Evolutionary conservation across 1,139 yeast species (phyloP), one percentile per base, ranked within the genome.

Genomic region (Zygoascus sp.): DNA sequence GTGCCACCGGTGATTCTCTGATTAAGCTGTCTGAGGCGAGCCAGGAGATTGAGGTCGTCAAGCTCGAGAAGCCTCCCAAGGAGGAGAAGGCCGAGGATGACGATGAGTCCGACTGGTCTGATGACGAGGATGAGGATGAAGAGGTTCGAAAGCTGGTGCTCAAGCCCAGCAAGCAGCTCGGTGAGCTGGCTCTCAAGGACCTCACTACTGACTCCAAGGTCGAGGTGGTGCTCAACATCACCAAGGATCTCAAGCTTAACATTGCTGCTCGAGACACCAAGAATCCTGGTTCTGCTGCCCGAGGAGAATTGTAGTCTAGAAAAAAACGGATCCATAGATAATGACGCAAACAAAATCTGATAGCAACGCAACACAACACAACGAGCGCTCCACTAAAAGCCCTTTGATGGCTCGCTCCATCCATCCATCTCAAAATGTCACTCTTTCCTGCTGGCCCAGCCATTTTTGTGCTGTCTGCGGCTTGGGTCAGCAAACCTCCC

Each of bases 11-110:
- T 50, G 73, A 67, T 28, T 68, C 76, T 48, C 72, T 79, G 47
- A 67, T 92, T 52, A 81, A 82, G 63, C 76, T 92, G 57, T 86
- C 75, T 65, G 97, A 94, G 73, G 97, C 96, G 65, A 81, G 81
- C 62, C 76, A 84, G 62, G 79, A 83, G 55, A 73, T 90, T 60
- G 81, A 82, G 67, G 94, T 87, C 69, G 82, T 89, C 47, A 80
- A 80, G 49, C 62, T 84, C 41, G 94, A 85, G 68, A 79, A 86
- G 53, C 73, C 67, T 47, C 70, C 69, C 21, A 63, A 57, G 21
- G 68, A 58, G 37, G 72, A 66, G 23, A 74, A 53, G 22, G 53
- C 51, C 40, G 63, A 73, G 49, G 82, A 76, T 42, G 83, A 77
- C 52, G 87, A 80, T 47, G 80, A 75, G 60, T 74, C 76, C 47